A percentile compares a stretch with the other conserved stretches of the same genome.
These are phyloP conservation scores for Avena eriantha DNA, from an alignment of 176 grass and related monocot genomes.

Conservation along the genomic window DNA sequence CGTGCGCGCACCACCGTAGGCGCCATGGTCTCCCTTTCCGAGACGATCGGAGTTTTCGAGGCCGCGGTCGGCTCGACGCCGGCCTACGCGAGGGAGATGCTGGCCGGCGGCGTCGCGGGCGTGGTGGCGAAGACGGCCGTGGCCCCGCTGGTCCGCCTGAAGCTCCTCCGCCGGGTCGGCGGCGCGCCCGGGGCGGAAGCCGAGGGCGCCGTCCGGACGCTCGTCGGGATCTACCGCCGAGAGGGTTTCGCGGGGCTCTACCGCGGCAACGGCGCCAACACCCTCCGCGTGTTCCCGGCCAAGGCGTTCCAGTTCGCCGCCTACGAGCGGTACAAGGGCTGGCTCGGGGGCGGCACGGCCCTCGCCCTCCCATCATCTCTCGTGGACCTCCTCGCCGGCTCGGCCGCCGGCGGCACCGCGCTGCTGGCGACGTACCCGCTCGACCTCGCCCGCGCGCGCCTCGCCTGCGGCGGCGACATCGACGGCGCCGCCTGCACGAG, in stretches of 20 bases:
- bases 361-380: background rate
- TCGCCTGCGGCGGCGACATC: background rate
- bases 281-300: constrained; percentile 31
- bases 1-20: no score
- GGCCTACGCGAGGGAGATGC: constrained; percentile 52
- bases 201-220: background rate
- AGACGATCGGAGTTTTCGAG: background rate
- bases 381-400: constrained; percentile 11
- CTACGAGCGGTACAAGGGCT: background rate
- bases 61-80: constrained; percentile 26
- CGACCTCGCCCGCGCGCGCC: constrained; percentile 1
- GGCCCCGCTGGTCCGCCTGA: constrained; percentile 63
- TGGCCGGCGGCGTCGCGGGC: constrained; percentile 66
- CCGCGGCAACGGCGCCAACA: constrained; percentile 33
- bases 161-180: constrained; percentile 54
- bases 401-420: background rate
- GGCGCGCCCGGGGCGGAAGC: background rate
- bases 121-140: constrained; percentile 62
- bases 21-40: background rate
- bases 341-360: background rate
- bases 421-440: constrained; percentile 18
- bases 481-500: background rate
- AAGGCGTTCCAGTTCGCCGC: constrained; percentile 34
- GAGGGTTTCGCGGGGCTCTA: background rate
- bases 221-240: background rate